Evolutionary conservation across 2,329 filamentous ascomycete genomes (phyloP).

Genomic region (Sordariomycetes sp.): DNA sequence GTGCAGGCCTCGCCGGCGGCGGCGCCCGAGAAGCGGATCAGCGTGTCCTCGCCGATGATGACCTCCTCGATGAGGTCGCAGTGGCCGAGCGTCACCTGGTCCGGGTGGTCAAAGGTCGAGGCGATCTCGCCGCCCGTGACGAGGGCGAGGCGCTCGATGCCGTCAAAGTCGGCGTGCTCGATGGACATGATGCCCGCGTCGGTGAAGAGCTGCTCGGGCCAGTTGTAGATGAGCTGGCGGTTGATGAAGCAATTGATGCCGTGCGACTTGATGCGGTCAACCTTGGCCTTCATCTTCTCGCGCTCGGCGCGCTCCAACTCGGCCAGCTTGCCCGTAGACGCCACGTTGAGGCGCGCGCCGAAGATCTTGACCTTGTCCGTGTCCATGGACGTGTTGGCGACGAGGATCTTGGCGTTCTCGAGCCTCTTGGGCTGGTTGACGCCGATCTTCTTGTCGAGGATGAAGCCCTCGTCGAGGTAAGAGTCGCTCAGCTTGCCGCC

Average conservation of each 20-base stretch:
- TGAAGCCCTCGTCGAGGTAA: conserved; percentile 96
- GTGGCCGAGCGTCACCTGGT: conserved; percentile 88
- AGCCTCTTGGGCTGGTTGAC: conserved; percentile 96
- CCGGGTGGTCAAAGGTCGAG: conserved; percentile 95
- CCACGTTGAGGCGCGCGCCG: conserved; percentile 90
- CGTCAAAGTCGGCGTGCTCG: conserved; percentile 97
- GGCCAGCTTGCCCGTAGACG: conserved; percentile 91
- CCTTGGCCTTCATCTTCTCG: conserved; percentile 99
- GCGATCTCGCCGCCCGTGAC: conserved; percentile 97
- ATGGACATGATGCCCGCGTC: conserved; percentile 97
- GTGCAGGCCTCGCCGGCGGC: conserved; percentile 91
- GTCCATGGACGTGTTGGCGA: conserved; percentile 98
- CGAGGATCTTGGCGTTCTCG: conserved; percentile 95
- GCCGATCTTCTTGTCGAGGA: conserved; percentile 97
- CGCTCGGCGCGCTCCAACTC: conserved; percentile 96
- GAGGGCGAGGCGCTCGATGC: conserved; percentile 85
- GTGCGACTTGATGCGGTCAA: conserved; percentile 96
- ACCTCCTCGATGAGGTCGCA: conserved; percentile 96
- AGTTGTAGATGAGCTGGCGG: conserved; percentile 98
- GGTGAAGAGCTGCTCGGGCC: conserved; percentile 97
- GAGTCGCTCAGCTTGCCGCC: conserved; percentile 96
- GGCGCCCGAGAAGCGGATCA: conserved; percentile 96
- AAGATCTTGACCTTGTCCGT: conserved; percentile 99
- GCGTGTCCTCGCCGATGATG: conserved; percentile 92
- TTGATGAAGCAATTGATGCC: conserved; percentile 99